Base-by-base conservation (phyloP, 345 rosid genomes). In the Heritiera littoralis region DNA sequence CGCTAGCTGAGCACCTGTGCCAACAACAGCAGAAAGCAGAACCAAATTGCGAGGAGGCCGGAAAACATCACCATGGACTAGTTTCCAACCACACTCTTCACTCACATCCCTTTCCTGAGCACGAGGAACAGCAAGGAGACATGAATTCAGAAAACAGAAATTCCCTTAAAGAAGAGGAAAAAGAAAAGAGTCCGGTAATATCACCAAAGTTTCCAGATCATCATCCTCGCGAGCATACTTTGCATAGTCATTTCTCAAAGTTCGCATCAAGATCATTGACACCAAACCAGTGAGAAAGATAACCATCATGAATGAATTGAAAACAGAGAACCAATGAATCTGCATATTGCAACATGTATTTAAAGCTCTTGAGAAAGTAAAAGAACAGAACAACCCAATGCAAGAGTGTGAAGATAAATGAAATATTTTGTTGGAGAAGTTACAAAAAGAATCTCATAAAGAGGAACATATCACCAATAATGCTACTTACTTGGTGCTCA, bases 261-360 rank as follows among this genome's bases (percentile, higher is more conserved):
- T 95, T 81, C 98, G 87, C 98, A 95, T 95, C 84, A 95, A 86
- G 83, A 95, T 95, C 98, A 95, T 95, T 30, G 98, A 93, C 74
- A 95, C 98, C 93, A 95, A 83, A 76, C 98, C 98, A 77, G 98
- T 95, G 77, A 95, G 94, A 85, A 95, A 95, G 86, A 95, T 95
- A 83, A 95, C 98, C 98, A 95, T 93, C 98, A 95, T 95, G 89
- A 95, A 95, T 17, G 98, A 95, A 86, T 95, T 95, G 84, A 95
- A 95, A 85, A 95, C 92, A 80, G 98, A 95, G 86, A 95, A 95
- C 98, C 98, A 95, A 78, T 95, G 98, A 82, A 95, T 95, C 98
- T 95, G 98, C 87, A 85, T 4, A 70, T 74, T 77, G 74, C 74
- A 61, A 46, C 52, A 74, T 28, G 32, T 48, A 73, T 15, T 51